Percentiles rank a stretch among this genome's conserved stretches.
Evolutionary conservation across 345 rosid genomes (phyloP).

Genomic region (Gossypium herbaceum): DNA sequence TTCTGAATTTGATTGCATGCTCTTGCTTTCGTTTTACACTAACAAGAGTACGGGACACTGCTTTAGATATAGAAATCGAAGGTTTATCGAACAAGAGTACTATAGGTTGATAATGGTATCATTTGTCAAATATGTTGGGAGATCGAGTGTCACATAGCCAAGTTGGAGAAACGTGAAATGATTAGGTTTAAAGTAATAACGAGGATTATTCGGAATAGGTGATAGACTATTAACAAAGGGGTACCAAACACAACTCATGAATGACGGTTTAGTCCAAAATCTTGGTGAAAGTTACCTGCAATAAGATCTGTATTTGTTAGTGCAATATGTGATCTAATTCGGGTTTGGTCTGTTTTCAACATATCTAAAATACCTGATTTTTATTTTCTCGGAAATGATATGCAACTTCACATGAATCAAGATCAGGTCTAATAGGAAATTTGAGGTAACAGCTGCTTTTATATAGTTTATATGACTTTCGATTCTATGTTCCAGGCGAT

Average conservation of each 20-base stretch:
- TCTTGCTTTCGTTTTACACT: neutral
- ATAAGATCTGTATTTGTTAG: neutral
- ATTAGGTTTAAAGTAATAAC: neutral
- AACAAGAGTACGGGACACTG: neutral
- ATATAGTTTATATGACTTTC: neutral
- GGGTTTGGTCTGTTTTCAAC: constrained; percentile 10
- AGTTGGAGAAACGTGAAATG: neutral
- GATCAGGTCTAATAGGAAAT: neutral
- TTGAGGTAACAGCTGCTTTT: neutral
- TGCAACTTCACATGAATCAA: neutral
- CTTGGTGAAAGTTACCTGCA: neutral
- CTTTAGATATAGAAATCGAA: neutral
- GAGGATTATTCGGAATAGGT: too few species aligned
- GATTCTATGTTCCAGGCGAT: constrained; percentile 47
- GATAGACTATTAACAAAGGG: too few species aligned
- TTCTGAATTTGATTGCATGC: neutral
- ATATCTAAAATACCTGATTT: neutral
- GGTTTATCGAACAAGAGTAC: neutral
- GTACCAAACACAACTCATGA: neutral
- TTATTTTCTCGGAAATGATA: neutral
- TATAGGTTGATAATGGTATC: neutral
- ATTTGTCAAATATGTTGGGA: neutral
- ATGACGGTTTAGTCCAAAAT: neutral
- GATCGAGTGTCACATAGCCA: neutral
- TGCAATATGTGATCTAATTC: neutral